Conservation (phyloP, 257 asterid species). For the Ophiorrhiza pumila region DNA sequence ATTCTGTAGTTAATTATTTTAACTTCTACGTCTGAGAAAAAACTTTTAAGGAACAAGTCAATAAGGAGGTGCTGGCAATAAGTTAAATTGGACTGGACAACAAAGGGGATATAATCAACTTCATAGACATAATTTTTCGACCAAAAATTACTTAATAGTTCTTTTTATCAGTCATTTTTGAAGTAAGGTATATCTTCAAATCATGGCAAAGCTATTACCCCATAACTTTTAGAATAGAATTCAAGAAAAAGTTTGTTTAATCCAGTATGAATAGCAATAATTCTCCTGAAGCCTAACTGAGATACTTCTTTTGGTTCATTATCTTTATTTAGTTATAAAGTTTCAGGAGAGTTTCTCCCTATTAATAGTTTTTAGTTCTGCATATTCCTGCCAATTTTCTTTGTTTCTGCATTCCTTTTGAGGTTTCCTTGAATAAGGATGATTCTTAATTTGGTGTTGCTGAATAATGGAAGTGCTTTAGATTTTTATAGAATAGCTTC, state of each 20-base stretch:
- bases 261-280: neutral
- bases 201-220: neutral
- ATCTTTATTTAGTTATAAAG: neutral
- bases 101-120: too few relatives aligned
- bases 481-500: neutral
- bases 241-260: neutral
- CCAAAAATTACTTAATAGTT: too few relatives aligned
- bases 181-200: neutral
- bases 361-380: neutral
- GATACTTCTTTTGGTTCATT: neutral
- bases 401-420: neutral
- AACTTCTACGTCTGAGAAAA: neutral
- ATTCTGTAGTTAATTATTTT: neutral
- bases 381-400: neutral
- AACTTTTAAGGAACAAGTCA: neutral
- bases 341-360: neutral
- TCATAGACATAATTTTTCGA: neutral
- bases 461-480: neutral
- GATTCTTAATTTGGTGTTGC: neutral
- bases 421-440: neutral
- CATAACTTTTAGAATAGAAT: neutral
- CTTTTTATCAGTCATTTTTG: neutral
- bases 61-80: neutral
- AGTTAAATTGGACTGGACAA: neutral
- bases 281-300: neutral